Evolutionary conservation across 1,284 basidiomycete genomes (phyloP).

Genomic region (Ceratobasidium sp.): DNA sequence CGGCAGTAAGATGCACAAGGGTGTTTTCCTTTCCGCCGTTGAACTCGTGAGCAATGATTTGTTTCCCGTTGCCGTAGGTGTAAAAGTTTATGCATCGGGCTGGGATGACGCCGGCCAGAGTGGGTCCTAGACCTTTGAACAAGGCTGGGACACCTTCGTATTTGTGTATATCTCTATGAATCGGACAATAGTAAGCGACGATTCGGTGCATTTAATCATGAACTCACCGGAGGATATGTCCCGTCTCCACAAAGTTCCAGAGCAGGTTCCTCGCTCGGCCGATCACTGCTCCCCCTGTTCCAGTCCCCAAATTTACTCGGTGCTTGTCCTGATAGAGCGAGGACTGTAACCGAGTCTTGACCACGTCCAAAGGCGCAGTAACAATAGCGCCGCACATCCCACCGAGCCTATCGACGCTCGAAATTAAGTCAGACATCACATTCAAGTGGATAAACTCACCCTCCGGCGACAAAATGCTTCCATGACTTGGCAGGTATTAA

Average conservation of each 20-base stretch:
- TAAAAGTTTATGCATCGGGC: constrained; percentile 98
- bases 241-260: constrained; percentile 95
- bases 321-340: constrained; percentile 78
- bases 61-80: constrained; percentile 97
- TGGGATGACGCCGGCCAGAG: constrained; percentile 92
- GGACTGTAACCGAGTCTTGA: constrained; percentile 96
- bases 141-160: constrained; percentile 89
- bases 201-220: background rate
- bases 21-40: constrained; percentile 85
- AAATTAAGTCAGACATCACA: background rate
- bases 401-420: constrained; percentile 68
- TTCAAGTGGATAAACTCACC: constrained; percentile 59
- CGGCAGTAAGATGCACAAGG: constrained; percentile 84
- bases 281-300: constrained; percentile 9
- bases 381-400: constrained; percentile 98
- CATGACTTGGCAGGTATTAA: constrained; percentile 76
- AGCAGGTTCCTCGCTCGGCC: constrained; percentile 61
- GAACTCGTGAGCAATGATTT: constrained; percentile 82
- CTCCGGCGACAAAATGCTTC: constrained; percentile 85
- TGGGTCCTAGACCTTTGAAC: constrained; percentile 95
- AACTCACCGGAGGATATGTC: constrained; percentile 81
- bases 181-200: background rate
- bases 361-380: constrained; percentile 97
- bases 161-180: constrained; percentile 80
- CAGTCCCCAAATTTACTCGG: constrained; percentile 10